Conservation (phyloP, 164 flowering plant species). For the Magnolia sinica region DNA sequence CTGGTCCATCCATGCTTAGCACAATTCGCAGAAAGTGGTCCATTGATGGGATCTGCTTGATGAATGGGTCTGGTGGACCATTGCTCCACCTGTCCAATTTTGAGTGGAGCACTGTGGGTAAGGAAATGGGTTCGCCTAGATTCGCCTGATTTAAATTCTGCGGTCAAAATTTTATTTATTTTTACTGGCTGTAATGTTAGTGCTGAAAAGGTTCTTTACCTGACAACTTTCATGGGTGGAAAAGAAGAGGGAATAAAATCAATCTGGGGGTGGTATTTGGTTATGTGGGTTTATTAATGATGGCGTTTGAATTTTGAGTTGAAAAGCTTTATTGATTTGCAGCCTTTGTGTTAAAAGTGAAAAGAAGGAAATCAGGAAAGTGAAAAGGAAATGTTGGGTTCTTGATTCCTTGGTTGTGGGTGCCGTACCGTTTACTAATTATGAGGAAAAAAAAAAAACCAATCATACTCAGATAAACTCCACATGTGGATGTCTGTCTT, state of each 20-base stretch:
- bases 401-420: not conserved
- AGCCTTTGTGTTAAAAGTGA: not conserved
- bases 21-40: not conserved
- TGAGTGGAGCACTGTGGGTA: not conserved
- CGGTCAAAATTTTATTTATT: not conserved
- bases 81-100: not conserved
- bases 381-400: not conserved
- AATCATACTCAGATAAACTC: too few relatives aligned
- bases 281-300: not conserved
- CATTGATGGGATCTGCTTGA: not conserved
- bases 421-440: not conserved
- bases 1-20: not conserved
- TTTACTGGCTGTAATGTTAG: conserved; percentile 1
- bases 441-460: not conserved
- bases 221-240: conserved; percentile 2
- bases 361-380: not conserved
- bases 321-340: not conserved
- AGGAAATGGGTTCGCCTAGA: not conserved
- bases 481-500: too few relatives aligned
- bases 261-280: not conserved
- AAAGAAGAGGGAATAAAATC: not conserved
- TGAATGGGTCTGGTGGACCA: not conserved
- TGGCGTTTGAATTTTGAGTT: not conserved
- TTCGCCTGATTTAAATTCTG: not conserved
- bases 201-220: conserved; percentile 1